Evolutionary conservation across 495 filamentous ascomycete species (phyloP).

Genomic region (Darksidea phi): DNA sequence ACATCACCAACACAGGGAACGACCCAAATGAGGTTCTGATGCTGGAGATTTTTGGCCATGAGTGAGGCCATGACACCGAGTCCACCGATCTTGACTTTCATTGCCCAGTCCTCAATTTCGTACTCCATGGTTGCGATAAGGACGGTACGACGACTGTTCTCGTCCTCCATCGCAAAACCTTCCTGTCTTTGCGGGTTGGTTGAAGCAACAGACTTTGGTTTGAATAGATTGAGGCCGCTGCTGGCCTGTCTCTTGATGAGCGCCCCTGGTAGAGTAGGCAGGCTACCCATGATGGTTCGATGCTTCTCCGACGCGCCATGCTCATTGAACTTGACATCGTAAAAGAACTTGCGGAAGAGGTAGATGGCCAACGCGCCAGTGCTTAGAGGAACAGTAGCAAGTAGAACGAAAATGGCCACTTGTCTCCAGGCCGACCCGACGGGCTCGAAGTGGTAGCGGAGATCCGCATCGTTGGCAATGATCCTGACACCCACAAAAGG

Average conservation of each 20-base stretch:
- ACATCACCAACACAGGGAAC: slow-evolving; percentile 71
- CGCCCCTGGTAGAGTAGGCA: neutral
- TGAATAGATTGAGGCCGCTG: slow-evolving; percentile 11
- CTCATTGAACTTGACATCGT: slow-evolving; percentile 70
- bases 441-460: slow-evolving; percentile 55
- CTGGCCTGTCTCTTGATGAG: neutral
- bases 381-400: slow-evolving; percentile 56
- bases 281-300: neutral
- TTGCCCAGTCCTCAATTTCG: slow-evolving; percentile 68
- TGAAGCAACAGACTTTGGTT: neutral
- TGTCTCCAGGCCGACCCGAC: slow-evolving; percentile 57
- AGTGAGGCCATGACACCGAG: slow-evolving; percentile 66
- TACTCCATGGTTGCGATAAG: slow-evolving; percentile 74
- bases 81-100: slow-evolving; percentile 74
- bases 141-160: slow-evolving; percentile 51
- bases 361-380: slow-evolving; percentile 54
- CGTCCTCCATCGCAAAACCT: slow-evolving; percentile 12
- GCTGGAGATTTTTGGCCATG: slow-evolving; percentile 67
- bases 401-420: slow-evolving; percentile 57
- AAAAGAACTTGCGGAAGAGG: slow-evolving; percentile 65
- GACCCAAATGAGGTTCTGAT: slow-evolving; percentile 73
- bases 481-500: slow-evolving; percentile 61
- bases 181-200: slow-evolving; percentile 15
- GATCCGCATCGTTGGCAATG: slow-evolving; percentile 55
- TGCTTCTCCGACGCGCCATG: slow-evolving; percentile 50